Base-by-base conservation (phyloP, 1,284 basidiomycete species). In the Boletus sp. region DNA sequence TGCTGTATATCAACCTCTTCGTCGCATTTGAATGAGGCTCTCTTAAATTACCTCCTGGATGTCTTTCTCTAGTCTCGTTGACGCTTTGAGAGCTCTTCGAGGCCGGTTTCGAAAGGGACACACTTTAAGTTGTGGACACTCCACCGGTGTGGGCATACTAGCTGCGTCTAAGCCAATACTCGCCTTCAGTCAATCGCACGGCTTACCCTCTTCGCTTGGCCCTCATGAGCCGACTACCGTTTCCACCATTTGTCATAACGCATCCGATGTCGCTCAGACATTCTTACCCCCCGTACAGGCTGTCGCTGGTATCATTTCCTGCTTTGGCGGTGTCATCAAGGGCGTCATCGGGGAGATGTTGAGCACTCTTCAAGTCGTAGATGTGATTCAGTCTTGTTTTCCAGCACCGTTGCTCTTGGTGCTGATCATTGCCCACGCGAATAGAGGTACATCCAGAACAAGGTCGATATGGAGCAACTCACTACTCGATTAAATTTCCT, bases 221-320 rank as follows among this genome's bases (percentile, higher is more conserved):
- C n/a, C 57, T 31, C 35, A 37, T 14, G 25, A 27, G 31, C 21
- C 56, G 25, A 30, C 30, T 27, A 21, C 27, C n/a, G 21, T 16
- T n/a, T 33, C 27, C 17, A 13, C 33, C 17, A 10, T 31, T 9
- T 53, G 40, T 40, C 58, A 43, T 6, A 33, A 27, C 23, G 33
- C 52, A 5, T 44, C 58, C 11, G 60, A 61, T 46, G 31, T 13
- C 19, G 44, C 40, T n/a, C 59, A 62, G 21, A 27, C 59, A 1
- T 53, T 60, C 21, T 33, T 35, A 28, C 59, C 43, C 23, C 51
- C 60, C 1, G 6, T 61, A 2, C 59, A 61, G 37, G 59, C 60
- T 7, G 23, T 46, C 37, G 31, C 52, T 2, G 38, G 14, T 6
- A 16, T 0, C 0, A n/a, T 58, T 10, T 55, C 57, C 3, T 35